Base-by-base conservation (phyloP, 2,329 filamentous ascomycete species). In the Sarocladium strictum region DNA sequence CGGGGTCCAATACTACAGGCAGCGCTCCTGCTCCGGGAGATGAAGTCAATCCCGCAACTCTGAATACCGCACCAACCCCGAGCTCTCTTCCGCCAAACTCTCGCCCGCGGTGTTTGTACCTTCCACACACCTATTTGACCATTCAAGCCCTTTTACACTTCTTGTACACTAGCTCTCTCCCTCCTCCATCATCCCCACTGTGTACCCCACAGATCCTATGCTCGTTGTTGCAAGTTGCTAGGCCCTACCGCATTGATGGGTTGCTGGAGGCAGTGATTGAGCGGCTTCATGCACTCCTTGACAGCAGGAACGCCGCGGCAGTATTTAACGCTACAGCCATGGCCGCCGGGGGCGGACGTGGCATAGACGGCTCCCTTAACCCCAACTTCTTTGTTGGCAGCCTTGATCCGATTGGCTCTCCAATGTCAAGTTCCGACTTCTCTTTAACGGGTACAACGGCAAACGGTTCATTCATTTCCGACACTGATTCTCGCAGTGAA, bases 281-380 rank as follows among this genome's bases (percentile, higher is more conserved):
- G 69, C 84, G 93, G 7, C 78, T 99, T 0, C 94, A 99, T 64
- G 81, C 89, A 27, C 82, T 95, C 1, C 81, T 99, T 3, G 94
- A 99, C 67, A 94, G 90, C 49, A 83, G 93, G 47, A 99, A 97
- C 61, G 93, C 94, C 0, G 94, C 94, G 0, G 94, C 94, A 5
- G 92, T 99, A 0, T 99, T 99, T 76, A 99, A 99, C 61, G 94
- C 94, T 0, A 94, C 93, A 0, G 94, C 94, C 53, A 97, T 97
- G 94, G 94, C 92, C 0, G 94, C 94, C 1, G 94, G 94, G 11
- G 92, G 94, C 24, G 94, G 94, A 0, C 84, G 91, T 49, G 89
- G 89, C 49, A 89, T 93, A 26, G 85, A 87, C 53, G 89, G 78
- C 35, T 76, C 74, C 1, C 70, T 84, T 27, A 84, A 84, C 62